Evolutionary conservation across 306 rosid species (phyloP), one percentile per base, ranked within the genome.

Genomic region (Quercus berberidifolia): DNA sequence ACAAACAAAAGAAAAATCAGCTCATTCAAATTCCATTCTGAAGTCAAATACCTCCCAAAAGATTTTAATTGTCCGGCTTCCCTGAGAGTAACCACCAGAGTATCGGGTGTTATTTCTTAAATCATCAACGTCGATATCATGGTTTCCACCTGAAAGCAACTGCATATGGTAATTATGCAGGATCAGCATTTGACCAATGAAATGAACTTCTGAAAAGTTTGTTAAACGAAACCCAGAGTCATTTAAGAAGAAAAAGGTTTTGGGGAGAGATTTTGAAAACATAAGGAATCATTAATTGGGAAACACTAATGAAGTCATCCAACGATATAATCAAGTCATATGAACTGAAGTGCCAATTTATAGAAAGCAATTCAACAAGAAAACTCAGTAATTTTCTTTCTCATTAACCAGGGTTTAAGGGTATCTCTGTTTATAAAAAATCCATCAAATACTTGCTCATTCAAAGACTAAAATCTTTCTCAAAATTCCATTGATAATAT

Each of bases 131-230:
- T 95, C 99, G 76, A 95, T 90, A 87, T 95, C 99, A 35, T 95
- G 88, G 81, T 90, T 89, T 58, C 99, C 99, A 80, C 99, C 99
- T 55, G 99, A 95, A 88, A 95, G 99, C 87, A 95, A 87, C 99
- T 92, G 88, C 76, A 85, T 63, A 76, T 56, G 73, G 81, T 73
- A 83, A 55, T 74, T 79, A 51, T 54, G 52, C 85, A 73, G 60
- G 51, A 75, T 78, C 76, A 90, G 87, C 62, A 64, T 59, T 70
- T 84, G 77, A 75, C 69, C 26, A 76, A 77, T 55, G 73, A 56
- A 69, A 41, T 84, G 76, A 78, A 69, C 77, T 81, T 49, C 59
- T 38, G 12, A 59, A 43, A 80, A 55, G 49, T 25, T 12, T 1
- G 17, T 49, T 49, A 49, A 12, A 12, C 17, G 3, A 49, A 49